A percentile compares a stretch with the other conserved stretches of the same genome.
These are phyloP conservation scores for Mercurialis annua DNA, from an alignment of 345 rosid genomes.

Conservation along the genomic window DNA sequence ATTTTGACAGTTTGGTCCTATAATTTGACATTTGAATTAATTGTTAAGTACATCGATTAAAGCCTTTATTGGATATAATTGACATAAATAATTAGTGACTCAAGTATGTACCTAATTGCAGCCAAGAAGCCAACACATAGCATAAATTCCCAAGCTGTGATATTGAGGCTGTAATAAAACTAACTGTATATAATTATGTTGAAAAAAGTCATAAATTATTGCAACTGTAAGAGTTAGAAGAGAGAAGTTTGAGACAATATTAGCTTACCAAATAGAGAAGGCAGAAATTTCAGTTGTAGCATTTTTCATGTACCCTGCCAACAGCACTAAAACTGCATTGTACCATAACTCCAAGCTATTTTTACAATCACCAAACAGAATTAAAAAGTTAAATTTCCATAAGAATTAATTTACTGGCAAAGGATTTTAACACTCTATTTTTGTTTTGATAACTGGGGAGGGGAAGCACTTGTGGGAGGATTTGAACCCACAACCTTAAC, in stretches of 20 bases:
- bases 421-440: too few relatives aligned
- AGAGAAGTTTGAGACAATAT: background rate
- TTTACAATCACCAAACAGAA: background rate
- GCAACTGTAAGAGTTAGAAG: too few relatives aligned
- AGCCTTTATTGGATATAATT: background rate
- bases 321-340: slow-evolving; percentile 27
- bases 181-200: background rate
- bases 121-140: slow-evolving; percentile 38
- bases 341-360: slow-evolving; percentile 44
- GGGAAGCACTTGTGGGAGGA: too few relatives aligned
- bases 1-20: too few relatives aligned
- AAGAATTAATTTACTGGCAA: too few relatives aligned
- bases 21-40: too few relatives aligned
- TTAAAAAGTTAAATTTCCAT: background rate
- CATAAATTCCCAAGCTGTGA: slow-evolving; percentile 34
- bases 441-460: too few relatives aligned
- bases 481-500: too few relatives aligned
- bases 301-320: slow-evolving; percentile 41
- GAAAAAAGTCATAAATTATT: background rate
- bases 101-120: slow-evolving; percentile 24
- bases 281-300: slow-evolving; percentile 33
- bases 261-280: slow-evolving; percentile 39
- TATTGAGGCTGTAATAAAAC: slow-evolving; percentile 34
- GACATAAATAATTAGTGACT: background rate
- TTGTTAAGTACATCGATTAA: too few relatives aligned